These are phyloP conservation scores for Ogataea trehaloabstinens DNA, from an alignment of 805 yeast genomes.

Conservation along the genomic window DNA sequence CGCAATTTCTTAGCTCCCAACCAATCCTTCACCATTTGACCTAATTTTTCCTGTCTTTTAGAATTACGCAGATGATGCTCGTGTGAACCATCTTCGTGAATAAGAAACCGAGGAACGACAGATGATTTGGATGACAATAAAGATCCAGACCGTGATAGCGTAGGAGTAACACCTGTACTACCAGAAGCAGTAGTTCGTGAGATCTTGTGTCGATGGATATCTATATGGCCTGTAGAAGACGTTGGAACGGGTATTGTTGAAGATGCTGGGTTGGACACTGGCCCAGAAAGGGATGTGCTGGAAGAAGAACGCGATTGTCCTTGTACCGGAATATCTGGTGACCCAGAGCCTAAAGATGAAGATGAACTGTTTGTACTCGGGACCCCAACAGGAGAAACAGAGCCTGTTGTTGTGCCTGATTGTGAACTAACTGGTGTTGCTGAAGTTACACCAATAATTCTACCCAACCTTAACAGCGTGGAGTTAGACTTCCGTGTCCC, in stretches of 20 bases:
- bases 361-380: constrained; percentile 10
- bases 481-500: constrained; percentile 1
- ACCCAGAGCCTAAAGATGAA: constrained; percentile 9
- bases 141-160: constrained; percentile 20
- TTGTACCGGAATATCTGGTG: not conserved
- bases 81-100: constrained; percentile 71
- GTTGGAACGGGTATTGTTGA: not conserved
- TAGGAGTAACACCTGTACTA: no score
- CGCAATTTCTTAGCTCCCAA: constrained; percentile 71
- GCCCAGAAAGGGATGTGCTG: not conserved
- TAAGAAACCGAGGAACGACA: constrained; percentile 44
- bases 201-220: no score
- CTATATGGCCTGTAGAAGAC: no score
- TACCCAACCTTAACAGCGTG: not conserved
- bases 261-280: not conserved
- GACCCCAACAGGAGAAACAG: not conserved
- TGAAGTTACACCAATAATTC: not conserved
- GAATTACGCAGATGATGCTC: constrained; percentile 76
- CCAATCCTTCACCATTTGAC: constrained; percentile 72
- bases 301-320: no score
- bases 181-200: no score
- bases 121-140: constrained; percentile 8
- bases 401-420: no score
- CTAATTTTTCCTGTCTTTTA: constrained; percentile 72
- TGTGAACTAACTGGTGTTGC: no score